Evolutionary conservation across 108 stramenopile genomes (phyloP).

Genomic region (Stephanodiscus minutulus): DNA sequence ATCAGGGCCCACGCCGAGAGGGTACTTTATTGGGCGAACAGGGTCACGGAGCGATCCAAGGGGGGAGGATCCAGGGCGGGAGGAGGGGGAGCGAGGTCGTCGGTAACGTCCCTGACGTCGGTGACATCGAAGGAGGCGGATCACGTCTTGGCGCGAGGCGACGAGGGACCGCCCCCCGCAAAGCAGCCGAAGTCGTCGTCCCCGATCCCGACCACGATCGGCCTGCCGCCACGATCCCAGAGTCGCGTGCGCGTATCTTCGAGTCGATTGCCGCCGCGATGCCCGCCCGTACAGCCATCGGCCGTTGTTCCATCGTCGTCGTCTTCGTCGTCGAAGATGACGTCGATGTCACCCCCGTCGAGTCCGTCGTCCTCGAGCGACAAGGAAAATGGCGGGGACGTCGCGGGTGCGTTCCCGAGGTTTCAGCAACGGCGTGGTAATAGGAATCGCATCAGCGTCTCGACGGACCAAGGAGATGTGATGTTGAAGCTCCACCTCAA

Average conservation of each 20-base stretch:
- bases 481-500: too few relatives aligned
- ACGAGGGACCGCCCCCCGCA: not conserved
- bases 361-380: slow-evolving; percentile 19
- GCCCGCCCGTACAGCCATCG: slow-evolving; percentile 1
- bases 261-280: slow-evolving; percentile 28
- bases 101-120: not conserved
- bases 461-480: too few relatives aligned
- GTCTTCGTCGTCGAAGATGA: not conserved
- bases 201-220: slow-evolving; percentile 26
- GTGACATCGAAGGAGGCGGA: slow-evolving; percentile 17
- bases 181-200: not conserved
- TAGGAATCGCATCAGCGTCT: not conserved
- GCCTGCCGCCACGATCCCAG: slow-evolving; percentile 28
- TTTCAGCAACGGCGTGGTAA: not conserved
- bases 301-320: not conserved
- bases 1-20: slow-evolving; percentile 52
- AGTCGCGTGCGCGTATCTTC: slow-evolving; percentile 2
- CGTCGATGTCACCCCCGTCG: not conserved
- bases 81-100: too few relatives aligned
- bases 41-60: slow-evolving; percentile 32
- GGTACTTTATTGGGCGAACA: slow-evolving; percentile 55
- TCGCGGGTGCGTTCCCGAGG: slow-evolving; percentile 1
- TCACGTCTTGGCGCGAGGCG: too few relatives aligned
- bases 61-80: not conserved
- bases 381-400: slow-evolving; percentile 29